Evolutionary conservation across 2,329 filamentous ascomycete genomes (phyloP), one percentile per base, ranked within the genome.

Genomic region (Aspergillus fumigatiaffinis): DNA sequence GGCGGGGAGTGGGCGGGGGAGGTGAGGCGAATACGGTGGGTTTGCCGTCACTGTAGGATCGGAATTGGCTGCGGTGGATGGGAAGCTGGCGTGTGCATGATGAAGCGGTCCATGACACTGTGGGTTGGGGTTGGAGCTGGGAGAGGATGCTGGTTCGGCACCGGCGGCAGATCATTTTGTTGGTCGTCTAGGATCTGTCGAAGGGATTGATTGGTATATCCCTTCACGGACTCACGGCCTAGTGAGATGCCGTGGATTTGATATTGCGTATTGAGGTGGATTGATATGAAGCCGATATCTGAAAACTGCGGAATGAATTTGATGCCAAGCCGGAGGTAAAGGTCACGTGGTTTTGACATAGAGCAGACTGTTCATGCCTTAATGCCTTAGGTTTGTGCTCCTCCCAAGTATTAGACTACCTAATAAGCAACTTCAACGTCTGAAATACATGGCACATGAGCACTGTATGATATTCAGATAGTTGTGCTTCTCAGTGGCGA

Each of bases 121-220:
- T 21, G 57, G 61, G 68, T 54, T 66, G 67, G 54, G 69, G 71
- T 54, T 71, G 69, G 26, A 77, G 64, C 56, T 73, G 74, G 47
- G 70, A 72, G 58, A 77, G 64, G 60, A 77, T 69, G 60, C 66
- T 70, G 17, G 70, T 72, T 50, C 75, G 74, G 61, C 75, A 77
- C 53, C 71, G 70, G 63, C 70, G 70, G 68, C 75, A 77, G 54
- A 77, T 74, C 74, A 77, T 77, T 52, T 53, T 61, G 38, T 25
- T 42, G 25, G 25, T 48, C 6, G 4, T 7, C 8, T 1, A 0
- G 6, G 8, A 26, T 9, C 12, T 12, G 20, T 6, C 12, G 23
- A 49, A 8, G 23, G 9, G 50, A 42, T 32, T 53, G 52, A 29
- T 52, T 21, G 55, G 46, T 29, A 46, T 29, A 41, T 60, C 12